These are phyloP conservation scores for Cochlearia excelsa DNA, from an alignment of 345 rosid species.

Conservation along the genomic window DNA sequence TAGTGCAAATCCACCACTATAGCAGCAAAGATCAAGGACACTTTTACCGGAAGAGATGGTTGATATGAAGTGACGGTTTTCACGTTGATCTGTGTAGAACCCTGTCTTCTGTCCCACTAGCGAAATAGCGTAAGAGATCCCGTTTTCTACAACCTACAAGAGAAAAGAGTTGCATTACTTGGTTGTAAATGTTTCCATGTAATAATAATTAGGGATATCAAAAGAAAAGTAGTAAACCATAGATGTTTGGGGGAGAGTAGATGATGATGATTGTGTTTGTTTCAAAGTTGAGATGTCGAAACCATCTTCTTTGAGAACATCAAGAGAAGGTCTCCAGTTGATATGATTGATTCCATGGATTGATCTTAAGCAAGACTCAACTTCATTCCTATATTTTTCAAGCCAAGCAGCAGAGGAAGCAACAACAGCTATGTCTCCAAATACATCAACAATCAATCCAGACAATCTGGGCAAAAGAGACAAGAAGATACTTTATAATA, in stretches of 20 bases:
- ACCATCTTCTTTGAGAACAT: conserved; percentile 91
- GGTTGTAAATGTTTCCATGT: conserved; percentile 8
- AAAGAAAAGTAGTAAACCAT: conserved; percentile 48
- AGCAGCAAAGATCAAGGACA: conserved; percentile 89
- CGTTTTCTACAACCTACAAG: conserved; percentile 71
- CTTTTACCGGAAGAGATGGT: conserved; percentile 59
- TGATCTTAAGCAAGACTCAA: conserved; percentile 57
- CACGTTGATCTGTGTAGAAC: conserved; percentile 89
- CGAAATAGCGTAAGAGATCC: conserved; percentile 64
- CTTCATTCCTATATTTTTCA: conserved; percentile 67
- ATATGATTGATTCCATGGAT: conserved; percentile 57
- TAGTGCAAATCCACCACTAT: conserved; percentile 85
- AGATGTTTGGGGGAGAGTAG: conserved; percentile 54
- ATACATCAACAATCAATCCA: conserved; percentile 79
- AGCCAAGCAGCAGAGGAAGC: conserved; percentile 98
- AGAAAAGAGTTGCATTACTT: conserved; percentile 2
- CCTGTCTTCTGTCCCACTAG: conserved; percentile 84
- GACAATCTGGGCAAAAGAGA: conserved; percentile 54
- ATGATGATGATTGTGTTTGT: conserved; percentile 45
- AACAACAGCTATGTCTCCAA: conserved; percentile 87
- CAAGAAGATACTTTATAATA: not conserved
- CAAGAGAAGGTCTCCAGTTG: conserved; percentile 85
- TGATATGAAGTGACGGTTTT: conserved; percentile 66
- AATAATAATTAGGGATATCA: not conserved
- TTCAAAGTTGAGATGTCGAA: conserved; percentile 47